Evolutionary conservation across 495 filamentous ascomycete species (phyloP).

Genomic region (Trypethelium eluteriae): DNA sequence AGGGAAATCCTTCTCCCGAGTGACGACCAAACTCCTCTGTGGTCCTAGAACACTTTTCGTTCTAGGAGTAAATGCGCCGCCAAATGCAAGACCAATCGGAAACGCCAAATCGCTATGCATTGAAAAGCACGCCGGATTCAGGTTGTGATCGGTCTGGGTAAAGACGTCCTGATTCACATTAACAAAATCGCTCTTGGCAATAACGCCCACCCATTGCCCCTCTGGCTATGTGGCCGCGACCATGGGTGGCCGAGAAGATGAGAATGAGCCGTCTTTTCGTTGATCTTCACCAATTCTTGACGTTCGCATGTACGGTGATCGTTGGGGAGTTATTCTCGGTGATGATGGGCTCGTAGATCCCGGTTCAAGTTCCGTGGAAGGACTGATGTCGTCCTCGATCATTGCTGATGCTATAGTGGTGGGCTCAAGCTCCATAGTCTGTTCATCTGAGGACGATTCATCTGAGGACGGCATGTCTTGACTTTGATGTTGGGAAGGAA

Average conservation of each 20-base stretch:
- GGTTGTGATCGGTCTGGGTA: too few species aligned
- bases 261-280: neutral
- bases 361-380: neutral
- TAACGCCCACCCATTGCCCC: too few species aligned
- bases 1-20: too few species aligned
- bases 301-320: constrained; percentile 10
- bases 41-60: neutral
- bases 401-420: neutral
- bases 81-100: neutral
- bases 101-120: constrained; percentile 8
- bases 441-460: neutral
- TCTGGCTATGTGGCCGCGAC: neutral
- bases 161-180: too few species aligned
- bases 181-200: too few species aligned
- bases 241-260: neutral
- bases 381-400: neutral
- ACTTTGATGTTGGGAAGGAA: neutral
- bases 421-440: neutral
- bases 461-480: neutral
- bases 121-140: neutral
- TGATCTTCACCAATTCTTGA: neutral
- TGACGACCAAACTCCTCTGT: neutral
- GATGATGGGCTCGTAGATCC: neutral
- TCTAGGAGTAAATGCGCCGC: neutral
- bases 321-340: neutral